Conservation (phyloP, 331 rosid species). For the Phaseolus coccineus region DNA sequence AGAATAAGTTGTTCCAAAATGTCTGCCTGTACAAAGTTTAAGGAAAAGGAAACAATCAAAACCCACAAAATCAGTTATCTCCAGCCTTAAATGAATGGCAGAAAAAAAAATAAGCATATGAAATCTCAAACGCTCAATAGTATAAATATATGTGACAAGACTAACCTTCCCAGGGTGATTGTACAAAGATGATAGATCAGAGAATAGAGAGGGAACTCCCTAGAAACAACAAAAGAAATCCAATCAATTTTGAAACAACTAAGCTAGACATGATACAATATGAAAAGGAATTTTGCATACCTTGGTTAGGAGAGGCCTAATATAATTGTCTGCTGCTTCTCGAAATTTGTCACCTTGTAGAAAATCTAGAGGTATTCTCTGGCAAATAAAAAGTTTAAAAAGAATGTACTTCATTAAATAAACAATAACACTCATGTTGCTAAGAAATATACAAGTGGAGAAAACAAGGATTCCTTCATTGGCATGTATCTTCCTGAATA, state of each 20-base stretch:
- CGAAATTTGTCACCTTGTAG: conserved; percentile 79
- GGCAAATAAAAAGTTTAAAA: conserved; percentile 42
- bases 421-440: not conserved
- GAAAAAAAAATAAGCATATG: not conserved
- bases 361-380: conserved; percentile 99
- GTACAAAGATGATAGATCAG: conserved; percentile 93
- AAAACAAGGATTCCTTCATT: conserved; percentile 25
- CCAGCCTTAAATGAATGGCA: conserved; percentile 2
- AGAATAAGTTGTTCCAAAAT: conserved; percentile 90
- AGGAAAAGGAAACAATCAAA: conserved; percentile 36
- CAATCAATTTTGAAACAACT: conserved; percentile 34
- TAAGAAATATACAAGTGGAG: conserved; percentile 10
- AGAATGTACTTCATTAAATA: conserved; percentile 17
- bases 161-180: conserved; percentile 93
- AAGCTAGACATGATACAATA: conserved; percentile 27
- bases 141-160: conserved; percentile 40
- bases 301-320: conserved; percentile 95
- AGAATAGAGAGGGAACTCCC: conserved; percentile 98
- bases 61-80: conserved; percentile 4
- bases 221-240: conserved; percentile 51
- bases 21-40: conserved; percentile 73
- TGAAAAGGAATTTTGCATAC: conserved; percentile 48
- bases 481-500: not conserved
- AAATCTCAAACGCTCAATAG: not conserved
- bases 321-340: conserved; percentile 86